Conservation (phyloP, 2,329 filamentous ascomycete genomes). For the Aspergillus neoniger region DNA sequence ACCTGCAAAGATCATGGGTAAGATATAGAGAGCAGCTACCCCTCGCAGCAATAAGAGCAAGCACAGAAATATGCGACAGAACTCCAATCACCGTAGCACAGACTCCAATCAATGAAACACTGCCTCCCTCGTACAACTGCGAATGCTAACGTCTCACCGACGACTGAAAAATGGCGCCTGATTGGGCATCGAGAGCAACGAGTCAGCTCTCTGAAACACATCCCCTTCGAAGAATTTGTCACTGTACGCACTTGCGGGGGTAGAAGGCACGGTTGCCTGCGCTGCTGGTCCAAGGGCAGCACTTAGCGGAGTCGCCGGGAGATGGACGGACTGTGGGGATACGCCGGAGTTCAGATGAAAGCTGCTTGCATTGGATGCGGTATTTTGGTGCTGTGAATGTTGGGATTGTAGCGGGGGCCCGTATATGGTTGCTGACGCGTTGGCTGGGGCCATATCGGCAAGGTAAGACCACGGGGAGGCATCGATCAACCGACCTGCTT, state of each 20-base stretch:
- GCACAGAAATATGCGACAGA: neutral
- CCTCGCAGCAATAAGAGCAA: neutral
- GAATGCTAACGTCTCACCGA: constrained; percentile 38
- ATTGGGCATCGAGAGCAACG: constrained; percentile 47
- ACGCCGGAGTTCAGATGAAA: constrained; percentile 31
- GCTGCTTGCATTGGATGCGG: constrained; percentile 30
- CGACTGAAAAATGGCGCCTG: constrained; percentile 46
- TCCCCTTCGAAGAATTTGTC: constrained; percentile 53
- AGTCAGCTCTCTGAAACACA: constrained; percentile 53
- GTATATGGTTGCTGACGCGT: constrained; percentile 35
- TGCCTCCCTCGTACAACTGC: constrained; percentile 27
- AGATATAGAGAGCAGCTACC: neutral
- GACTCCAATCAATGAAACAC: neutral
- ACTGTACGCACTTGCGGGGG: constrained; percentile 50
- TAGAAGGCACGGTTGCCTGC: constrained; percentile 80
- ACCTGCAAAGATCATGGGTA: too few relatives aligned
- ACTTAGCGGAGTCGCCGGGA: constrained; percentile 85
- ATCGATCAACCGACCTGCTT: constrained; percentile 73
- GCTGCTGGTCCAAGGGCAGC: constrained; percentile 87
- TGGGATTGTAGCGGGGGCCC: constrained; percentile 39
- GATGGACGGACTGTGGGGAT: constrained; percentile 55
- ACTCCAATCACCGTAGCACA: neutral
- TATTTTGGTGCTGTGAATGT: constrained; percentile 34
- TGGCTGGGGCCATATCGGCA: constrained; percentile 42
- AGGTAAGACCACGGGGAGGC: constrained; percentile 64